Conservation (phyloP, 1,139 yeast genomes). For the Lodderomyces oxycetoniae region DNA sequence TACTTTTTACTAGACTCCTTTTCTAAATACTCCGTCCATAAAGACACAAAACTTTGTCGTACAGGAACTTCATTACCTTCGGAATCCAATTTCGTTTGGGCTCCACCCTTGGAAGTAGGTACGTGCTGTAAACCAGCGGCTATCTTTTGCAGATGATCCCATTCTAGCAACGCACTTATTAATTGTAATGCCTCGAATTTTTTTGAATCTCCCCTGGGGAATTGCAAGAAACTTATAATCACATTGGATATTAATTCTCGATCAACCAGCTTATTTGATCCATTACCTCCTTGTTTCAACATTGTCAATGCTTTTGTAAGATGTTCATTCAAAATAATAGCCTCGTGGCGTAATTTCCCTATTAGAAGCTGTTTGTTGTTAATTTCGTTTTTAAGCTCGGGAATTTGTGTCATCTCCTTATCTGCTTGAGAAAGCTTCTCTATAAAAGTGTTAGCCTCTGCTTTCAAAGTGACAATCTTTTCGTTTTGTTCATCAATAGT, state of each 20-base stretch:
- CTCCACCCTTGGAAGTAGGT: constrained; percentile 19
- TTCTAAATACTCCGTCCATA: constrained; percentile 88
- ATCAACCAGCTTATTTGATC: constrained; percentile 70
- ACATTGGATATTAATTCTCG: constrained; percentile 84
- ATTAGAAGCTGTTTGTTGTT: constrained; percentile 75
- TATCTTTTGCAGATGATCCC: constrained; percentile 80
- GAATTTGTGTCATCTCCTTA: constrained; percentile 12
- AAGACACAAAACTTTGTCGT: constrained; percentile 71
- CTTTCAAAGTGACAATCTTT: constrained; percentile 5
- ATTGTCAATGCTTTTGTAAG: constrained; percentile 79
- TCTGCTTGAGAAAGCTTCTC: constrained; percentile 7
- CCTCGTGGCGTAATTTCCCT: constrained; percentile 92
- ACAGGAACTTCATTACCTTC: constrained; percentile 21
- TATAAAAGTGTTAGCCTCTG: constrained; percentile 9
- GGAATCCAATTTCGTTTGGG: constrained; percentile 7
- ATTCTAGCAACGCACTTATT: constrained; percentile 73
- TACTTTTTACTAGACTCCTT: constrained; percentile 51
- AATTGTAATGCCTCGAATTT: constrained; percentile 87
- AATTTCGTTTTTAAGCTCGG: constrained; percentile 29
- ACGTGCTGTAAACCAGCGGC: constrained; percentile 74
- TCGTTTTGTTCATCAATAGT: constrained; percentile 6
- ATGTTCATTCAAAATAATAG: constrained; percentile 92
- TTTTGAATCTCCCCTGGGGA: constrained; percentile 91
- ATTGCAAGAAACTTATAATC: constrained; percentile 73
- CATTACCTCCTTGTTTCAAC: constrained; percentile 64